Evolutionary conservation across 2,329 filamentous ascomycete genomes (phyloP), one percentile per base, ranked within the genome.

Genomic region (Delphinella strobiligena): DNA sequence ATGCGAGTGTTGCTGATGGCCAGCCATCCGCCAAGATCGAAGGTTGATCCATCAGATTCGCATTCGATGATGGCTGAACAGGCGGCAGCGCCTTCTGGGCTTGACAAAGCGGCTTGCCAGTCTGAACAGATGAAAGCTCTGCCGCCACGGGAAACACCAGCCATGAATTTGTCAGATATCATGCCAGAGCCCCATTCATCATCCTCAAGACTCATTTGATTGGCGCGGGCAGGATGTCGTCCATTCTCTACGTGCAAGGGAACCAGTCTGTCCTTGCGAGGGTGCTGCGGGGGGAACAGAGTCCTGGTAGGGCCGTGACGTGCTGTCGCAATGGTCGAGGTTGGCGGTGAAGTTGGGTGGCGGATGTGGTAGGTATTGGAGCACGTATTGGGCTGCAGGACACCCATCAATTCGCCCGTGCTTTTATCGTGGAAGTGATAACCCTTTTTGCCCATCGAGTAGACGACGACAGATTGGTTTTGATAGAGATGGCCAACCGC

Each of bases 151-250:
- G 63, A 67, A 24, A 67, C 54, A 27, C 64, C 65, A 1, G 61
- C 64, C 44, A 69, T 62, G 16, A 63, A 47, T 15, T 61, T 47
- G 1, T 59, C 62, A 29, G 56, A 43, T 4, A 67, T 41, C 61
- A 66, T 62, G 4, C 64, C 65, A 2, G 66, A 63, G 14, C 66
- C 66, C 64, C 65, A 69, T 46, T 68, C 64, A 34, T 69, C 61
- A 4, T 62, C 58, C 1, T 53, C 51, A 3, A 51, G 41, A 3
- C 48, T 42, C 4, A 43, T 38, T 9, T 40, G 44, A n/a, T 43
- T 19, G 8, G 30, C 18, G 12, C 36, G 34, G 9, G 31, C 36
- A 5, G 46, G 46, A 34, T 50, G 40, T 4, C 43, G 39, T 4
- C 52, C 50, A 5, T 27, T 34, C 14, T 47, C 17, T 4, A 54